Evolutionary conservation across 345 rosid species (phyloP), one percentile per base, ranked within the genome.

Genomic region (Salix purpurea): DNA sequence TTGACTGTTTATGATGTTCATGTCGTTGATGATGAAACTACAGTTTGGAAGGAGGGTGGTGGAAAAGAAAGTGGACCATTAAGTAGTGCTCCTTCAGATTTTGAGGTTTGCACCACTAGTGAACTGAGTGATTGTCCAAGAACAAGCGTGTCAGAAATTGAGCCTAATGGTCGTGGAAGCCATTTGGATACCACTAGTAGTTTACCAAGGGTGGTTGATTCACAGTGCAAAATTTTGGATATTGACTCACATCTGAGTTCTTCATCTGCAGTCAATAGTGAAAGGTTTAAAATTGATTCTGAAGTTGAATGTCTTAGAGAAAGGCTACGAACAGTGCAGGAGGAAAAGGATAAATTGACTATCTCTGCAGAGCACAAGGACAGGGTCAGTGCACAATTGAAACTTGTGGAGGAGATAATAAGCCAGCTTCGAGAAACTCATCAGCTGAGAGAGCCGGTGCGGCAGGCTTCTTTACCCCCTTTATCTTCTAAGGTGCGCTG

Each of bases 1-100:
- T 88, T 91, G 32, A 81, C 85, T 78, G 83, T 92, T 32, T 77
- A 77, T 48, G 84, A 77, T 70, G 67, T 81, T 42, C 84, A 81
- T 64, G 84, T 81, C 14, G 44, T 81, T 50, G 80, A 77, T 73
- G 84, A 77, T 42, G 54, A 70, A 40, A 67, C 64, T 7, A 54
- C 50, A 5, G 40, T 56, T 23, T n/a, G 18, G 28, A 71, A 79
- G 65, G 65, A 23, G 21, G 64, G 72, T 60, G 74, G n/a, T 76
- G 28, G 34, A 56, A 67, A 71, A 76, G 70, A 58, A 71, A 75
- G 68, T 28, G 65, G 61, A 56, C 37, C 15, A 32, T 24, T 12
- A 13, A 48, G 73, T 52, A 6, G 19, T 64, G 42, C 28, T 23
- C 72, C 60, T 71, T 74, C 54, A 62, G 77, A 67, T 77, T 72